Base-by-base conservation (phyloP, 2,329 filamentous ascomycete species). In the Escovopsis weberi region DNA sequence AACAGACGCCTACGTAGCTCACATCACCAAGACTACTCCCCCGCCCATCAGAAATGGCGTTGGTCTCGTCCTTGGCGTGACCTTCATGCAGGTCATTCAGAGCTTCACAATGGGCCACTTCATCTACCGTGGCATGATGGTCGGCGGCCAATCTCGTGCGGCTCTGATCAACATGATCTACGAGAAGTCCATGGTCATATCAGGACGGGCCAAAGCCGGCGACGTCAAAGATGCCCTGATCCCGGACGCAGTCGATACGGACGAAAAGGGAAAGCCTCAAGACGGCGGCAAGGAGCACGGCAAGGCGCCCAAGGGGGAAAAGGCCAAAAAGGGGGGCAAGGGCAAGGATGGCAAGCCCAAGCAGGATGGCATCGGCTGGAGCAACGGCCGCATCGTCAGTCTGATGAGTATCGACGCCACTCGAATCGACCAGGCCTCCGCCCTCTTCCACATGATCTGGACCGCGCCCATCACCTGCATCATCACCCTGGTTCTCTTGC, bases 391-490 rank as follows among this genome's bases (percentile, higher is more conserved):
- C 48, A 85, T 96, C 41, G 78, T 91, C 56, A 94, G 93, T 51
- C 58, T 96, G 51, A 95, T 96, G 88, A 89, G 85, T 47, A 86
- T 91, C 37, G 89, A 96, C 57, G 93, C 88, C 0, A 93, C 94
- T 60, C 85, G 89, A 50, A 71, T 98, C 46, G 88, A 96, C 53
- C 82, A 87, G 56, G 87, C 87, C 1, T 85, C 76, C 34, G 86
- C 85, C 36, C 73, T 95, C 60, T 89, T 95, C 61, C 91, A 98
- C 59, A 75, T 95, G 65, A 68, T 84, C 19, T 98, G 91, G 91
- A 85, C 85, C 1, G 77, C 85, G 0, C 88, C 89, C 0, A 66
- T 95, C 34, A 70, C 81, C 23, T 80, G 87, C 45, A 57, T 91
- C 40, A 68, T 95, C 49, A 91, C 87, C 0, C 70, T 95, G 12